phyloP scores from a whole-genome alignment of 2,329 filamentous ascomycete species.

The Clarireedia homoeocarpa region DNA sequence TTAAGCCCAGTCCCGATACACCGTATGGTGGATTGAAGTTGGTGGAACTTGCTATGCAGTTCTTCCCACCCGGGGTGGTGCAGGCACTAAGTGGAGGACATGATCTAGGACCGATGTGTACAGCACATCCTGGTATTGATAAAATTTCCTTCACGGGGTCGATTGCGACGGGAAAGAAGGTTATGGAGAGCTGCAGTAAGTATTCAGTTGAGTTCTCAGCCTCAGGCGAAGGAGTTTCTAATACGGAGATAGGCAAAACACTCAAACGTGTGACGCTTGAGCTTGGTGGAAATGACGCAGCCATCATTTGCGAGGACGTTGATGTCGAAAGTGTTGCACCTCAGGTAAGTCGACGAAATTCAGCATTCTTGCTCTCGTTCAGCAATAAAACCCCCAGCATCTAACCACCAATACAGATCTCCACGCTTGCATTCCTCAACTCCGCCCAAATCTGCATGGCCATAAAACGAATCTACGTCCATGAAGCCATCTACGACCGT shows the following conservation, averaged over 20 bases:
- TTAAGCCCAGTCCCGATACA: slow-evolving; percentile 50
- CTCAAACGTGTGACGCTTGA: slow-evolving; percentile 36
- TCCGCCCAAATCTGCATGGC: slow-evolving; percentile 43
- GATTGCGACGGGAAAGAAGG: slow-evolving; percentile 40
- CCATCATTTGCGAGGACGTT: slow-evolving; percentile 43
- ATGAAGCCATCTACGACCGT: slow-evolving; percentile 48
- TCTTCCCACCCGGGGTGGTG: slow-evolving; percentile 46
- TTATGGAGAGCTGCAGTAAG: slow-evolving; percentile 34
- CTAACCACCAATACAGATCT: slow-evolving; percentile 29
- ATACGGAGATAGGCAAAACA: slow-evolving; percentile 36
- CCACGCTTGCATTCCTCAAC: slow-evolving; percentile 41
- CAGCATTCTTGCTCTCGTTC: not conserved
- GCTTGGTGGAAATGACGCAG: slow-evolving; percentile 47
- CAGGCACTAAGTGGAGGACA: slow-evolving; percentile 35
- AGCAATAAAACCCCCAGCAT: no score
- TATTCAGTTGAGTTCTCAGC: not conserved
- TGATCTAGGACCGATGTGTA: slow-evolving; percentile 45
- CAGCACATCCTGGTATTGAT: slow-evolving; percentile 44
- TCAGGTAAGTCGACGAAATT: slow-evolving; percentile 2
- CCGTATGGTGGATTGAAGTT: slow-evolving; percentile 44
- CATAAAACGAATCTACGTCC: slow-evolving; percentile 52
- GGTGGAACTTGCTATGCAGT: slow-evolving; percentile 39
- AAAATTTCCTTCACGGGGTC: slow-evolving; percentile 55
- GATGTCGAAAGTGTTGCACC: slow-evolving; percentile 38
- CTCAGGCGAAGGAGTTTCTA: not conserved